phyloP scores from a whole-genome alignment of 306 rosid species.

The Ochetophila trinervis region DNA sequence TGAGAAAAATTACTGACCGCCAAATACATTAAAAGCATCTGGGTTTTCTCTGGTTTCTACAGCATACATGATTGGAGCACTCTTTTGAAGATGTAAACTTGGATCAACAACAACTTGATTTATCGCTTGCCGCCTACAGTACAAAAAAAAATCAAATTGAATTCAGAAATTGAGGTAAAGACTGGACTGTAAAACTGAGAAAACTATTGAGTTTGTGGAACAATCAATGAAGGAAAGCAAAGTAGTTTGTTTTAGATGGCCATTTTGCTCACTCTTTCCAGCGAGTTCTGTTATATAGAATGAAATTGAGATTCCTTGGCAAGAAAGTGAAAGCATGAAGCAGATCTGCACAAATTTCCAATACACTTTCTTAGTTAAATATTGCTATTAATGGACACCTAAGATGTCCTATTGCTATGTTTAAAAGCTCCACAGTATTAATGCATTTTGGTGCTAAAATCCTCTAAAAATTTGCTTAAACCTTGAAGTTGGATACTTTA shows the following conservation, averaged over 20 bases:
- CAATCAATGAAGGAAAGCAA: not conserved
- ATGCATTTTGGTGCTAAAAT: too few species aligned
- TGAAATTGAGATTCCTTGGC: conserved; percentile 59
- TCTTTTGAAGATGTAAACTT: conserved; percentile 41
- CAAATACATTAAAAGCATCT: conserved; percentile 55
- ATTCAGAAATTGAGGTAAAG: not conserved
- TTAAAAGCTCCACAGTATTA: too few species aligned
- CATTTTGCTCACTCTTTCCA: conserved; percentile 51
- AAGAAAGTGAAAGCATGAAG: conserved; percentile 58
- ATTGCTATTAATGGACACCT: too few species aligned
- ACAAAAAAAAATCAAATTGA: not conserved
- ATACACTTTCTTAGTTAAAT: not conserved
- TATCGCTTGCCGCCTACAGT: conserved; percentile 39
- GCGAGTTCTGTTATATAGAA: conserved; percentile 51
- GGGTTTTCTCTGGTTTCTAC: conserved; percentile 54
- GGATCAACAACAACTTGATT: conserved; percentile 67
- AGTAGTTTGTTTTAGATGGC: not conserved
- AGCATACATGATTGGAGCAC: conserved; percentile 53
- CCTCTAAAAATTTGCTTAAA: too few species aligned
- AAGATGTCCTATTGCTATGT: too few species aligned
- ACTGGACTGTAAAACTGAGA: not conserved
- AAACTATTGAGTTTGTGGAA: not conserved
- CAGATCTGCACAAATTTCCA: conserved; percentile 49
- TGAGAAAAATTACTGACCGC: conserved; percentile 36
- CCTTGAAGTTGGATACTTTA: too few species aligned